Percentiles rank a stretch among this genome's conserved stretches.
These are phyloP conservation scores for Jaltomata sinuosa DNA, from an alignment of 257 asterid species.

Conservation along the genomic window DNA sequence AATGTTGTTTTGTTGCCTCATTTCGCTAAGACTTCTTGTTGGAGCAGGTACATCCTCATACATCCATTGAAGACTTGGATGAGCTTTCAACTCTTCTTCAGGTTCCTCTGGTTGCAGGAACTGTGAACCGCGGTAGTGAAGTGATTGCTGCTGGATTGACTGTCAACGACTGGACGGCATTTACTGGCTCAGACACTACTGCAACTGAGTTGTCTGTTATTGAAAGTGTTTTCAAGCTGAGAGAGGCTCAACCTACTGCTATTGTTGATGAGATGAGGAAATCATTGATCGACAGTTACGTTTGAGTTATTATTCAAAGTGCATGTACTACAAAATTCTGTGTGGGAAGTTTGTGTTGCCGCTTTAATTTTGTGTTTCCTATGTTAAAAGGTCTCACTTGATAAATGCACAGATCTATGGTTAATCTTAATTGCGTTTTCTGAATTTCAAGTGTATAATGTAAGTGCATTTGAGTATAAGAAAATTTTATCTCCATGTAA, in stretches of 20 bases:
- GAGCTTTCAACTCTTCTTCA: slow-evolving; percentile 90
- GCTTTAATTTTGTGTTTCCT: neutral
- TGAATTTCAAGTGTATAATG: neutral
- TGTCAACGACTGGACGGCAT: slow-evolving; percentile 88
- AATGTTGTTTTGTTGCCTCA: neutral
- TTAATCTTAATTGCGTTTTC: neutral
- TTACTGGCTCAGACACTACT: slow-evolving; percentile 92
- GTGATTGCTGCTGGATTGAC: slow-evolving; percentile 72
- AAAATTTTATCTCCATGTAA: neutral
- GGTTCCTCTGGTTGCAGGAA: slow-evolving; percentile 85
- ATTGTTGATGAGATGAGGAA: slow-evolving; percentile 83
- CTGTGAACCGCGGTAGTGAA: slow-evolving; percentile 88
- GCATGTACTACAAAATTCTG: neutral
- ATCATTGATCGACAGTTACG: slow-evolving; percentile 69
- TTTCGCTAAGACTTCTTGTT: neutral
- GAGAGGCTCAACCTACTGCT: slow-evolving; percentile 81
- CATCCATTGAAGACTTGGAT: slow-evolving; percentile 80
- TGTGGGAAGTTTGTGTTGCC: neutral
- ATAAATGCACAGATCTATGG: neutral
- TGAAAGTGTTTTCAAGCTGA: slow-evolving; percentile 74
- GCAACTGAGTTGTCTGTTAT: slow-evolving; percentile 83
- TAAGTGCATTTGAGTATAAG: neutral
- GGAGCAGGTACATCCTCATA: slow-evolving; percentile 82
- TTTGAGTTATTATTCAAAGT: slow-evolving; percentile 16
- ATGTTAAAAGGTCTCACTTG: neutral